phyloP scores from a whole-genome alignment of 495 filamentous ascomycete genomes.

The Aspergillus kassunensis region DNA sequence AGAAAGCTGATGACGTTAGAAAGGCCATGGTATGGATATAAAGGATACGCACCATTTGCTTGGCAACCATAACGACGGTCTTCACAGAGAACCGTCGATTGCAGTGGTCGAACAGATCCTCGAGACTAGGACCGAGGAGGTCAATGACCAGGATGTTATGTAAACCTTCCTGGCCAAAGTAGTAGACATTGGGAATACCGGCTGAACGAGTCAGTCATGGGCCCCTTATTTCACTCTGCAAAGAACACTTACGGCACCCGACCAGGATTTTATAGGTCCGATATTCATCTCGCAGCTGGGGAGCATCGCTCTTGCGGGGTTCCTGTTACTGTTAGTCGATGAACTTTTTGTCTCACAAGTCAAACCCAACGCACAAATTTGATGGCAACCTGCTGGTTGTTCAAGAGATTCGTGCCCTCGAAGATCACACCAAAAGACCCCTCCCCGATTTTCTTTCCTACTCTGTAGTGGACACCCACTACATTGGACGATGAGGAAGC shows the following conservation, averaged over 20 bases:
- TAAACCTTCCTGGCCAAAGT: constrained; percentile 97
- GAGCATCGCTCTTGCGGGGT: constrained; percentile 97
- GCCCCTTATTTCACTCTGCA: background rate
- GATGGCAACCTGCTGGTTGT: constrained; percentile 99
- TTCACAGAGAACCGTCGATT: constrained; percentile 93
- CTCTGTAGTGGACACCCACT: constrained; percentile 97
- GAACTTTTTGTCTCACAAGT: background rate
- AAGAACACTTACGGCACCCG: constrained; percentile 81
- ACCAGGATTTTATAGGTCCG: constrained; percentile 99
- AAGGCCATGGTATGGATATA: background rate
- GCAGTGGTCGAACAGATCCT: constrained; percentile 98
- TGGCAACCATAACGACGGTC: constrained; percentile 98
- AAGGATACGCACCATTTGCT: constrained; percentile 79
- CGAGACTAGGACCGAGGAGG: constrained; percentile 89
- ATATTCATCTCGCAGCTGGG: constrained; percentile 97
- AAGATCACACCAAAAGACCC: constrained; percentile 99
- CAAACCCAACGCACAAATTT: constrained; percentile 77
- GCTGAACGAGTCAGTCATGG: constrained; percentile 51
- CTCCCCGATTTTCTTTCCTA: constrained; percentile 99
- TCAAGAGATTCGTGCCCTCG: constrained; percentile 96
- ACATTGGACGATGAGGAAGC: constrained; percentile 96
- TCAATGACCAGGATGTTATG: constrained; percentile 99
- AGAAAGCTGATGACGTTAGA: constrained; percentile 62
- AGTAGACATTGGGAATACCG: constrained; percentile 99
- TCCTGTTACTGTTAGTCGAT: constrained; percentile 53